These are phyloP conservation scores for Dendrothele bispora DNA, from an alignment of 768 basidiomycete genomes.

Conservation along the genomic window DNA sequence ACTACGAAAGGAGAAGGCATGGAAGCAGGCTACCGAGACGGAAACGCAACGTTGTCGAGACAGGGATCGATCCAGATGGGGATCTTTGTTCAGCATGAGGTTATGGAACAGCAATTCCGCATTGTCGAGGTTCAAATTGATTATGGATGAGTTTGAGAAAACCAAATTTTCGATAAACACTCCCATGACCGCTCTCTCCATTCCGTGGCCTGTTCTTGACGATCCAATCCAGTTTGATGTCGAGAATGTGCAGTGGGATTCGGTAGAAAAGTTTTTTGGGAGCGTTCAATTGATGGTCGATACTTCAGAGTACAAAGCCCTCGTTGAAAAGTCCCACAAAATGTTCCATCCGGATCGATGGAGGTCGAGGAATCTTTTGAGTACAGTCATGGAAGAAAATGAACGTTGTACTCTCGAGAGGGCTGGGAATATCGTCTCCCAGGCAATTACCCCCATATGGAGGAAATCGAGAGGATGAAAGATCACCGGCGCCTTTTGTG, in stretches of 20 bases:
- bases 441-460: conserved; percentile 61
- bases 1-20: not conserved
- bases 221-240: conserved; percentile 27
- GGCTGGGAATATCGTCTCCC: conserved; percentile 54
- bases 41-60: not conserved
- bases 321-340: conserved; percentile 53
- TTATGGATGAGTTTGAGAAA: not conserved
- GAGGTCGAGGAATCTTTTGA: conserved; percentile 49
- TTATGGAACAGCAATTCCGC: not conserved
- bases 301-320: conserved; percentile 40
- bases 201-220: not conserved
- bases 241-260: conserved; percentile 51
- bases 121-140: not conserved
- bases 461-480: too few species aligned
- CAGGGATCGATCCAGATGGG: not conserved
- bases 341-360: conserved; percentile 62
- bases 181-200: not conserved
- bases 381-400: conserved; percentile 41
- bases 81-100: too few species aligned
- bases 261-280: conserved; percentile 55
- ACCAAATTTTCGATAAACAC: not conserved
- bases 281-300: conserved; percentile 38
- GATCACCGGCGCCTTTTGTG: too few species aligned
- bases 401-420: conserved; percentile 42
- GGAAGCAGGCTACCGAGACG: not conserved